Evolutionary conservation across 495 filamentous ascomycete genomes (phyloP), one percentile per base, ranked within the genome.

Genomic region (Ramalina intermedia): DNA sequence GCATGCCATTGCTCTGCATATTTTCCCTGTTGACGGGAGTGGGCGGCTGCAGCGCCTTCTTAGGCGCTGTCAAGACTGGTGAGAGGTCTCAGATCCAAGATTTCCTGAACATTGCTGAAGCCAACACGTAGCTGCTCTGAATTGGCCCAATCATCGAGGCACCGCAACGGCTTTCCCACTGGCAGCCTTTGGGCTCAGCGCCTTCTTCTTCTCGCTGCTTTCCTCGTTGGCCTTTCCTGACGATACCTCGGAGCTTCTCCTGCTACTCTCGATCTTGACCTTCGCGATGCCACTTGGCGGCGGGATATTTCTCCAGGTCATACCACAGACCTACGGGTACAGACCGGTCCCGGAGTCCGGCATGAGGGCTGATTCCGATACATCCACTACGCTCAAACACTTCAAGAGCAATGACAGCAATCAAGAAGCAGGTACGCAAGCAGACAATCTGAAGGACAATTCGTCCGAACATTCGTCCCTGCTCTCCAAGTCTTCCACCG

Each of bases 151-250:
- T 33, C 84, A 94, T 58, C 79, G 91, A 40, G 91, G 93, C 47
- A 95, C 90, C 17, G 91, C 91, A 13, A 96, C 91, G 6, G 88
- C 87, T 2, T 86, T 96, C 59, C 90, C 91, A 6, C 67, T 98
- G 41, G 81, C 90, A 38, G 87, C 85, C 4, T 96, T 96, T 62
- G 91, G 91, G 21, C 70, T 98, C 27, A 95, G 90, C 66, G 91
- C 91, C 42, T 87, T 96, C 62, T 94, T 96, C 73, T 98, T 94
- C 69, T 84, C 91, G 16, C 70, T 77, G 17, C 65, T 88, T 20
- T 85, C 88, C 3, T 73, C 74, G 33, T 55, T 90, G 41, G 70
- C 87, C 43, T 94, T 95, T 66, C 86, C 89, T 23, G 85, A 85
- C 42, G 78, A 90, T 54, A 93, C 85, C 8, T 76, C 79, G 40